These are phyloP conservation scores for Pleurotus djamor DNA, from an alignment of 768 basidiomycete species.

Conservation along the genomic window DNA sequence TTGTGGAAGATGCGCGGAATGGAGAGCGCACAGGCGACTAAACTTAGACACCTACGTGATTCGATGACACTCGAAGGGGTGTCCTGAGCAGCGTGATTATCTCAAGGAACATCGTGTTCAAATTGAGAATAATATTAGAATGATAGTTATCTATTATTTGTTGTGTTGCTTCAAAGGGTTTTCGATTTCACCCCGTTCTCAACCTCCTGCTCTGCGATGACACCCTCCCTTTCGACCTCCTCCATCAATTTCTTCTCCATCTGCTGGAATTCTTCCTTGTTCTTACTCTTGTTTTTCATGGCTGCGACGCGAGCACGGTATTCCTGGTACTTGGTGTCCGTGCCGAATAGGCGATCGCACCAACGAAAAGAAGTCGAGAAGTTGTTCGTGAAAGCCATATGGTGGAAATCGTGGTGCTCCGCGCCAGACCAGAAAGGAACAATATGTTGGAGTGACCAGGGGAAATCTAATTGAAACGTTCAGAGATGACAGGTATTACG, in stretches of 20 bases:
- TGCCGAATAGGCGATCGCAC: slow-evolving; percentile 89
- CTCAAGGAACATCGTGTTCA: too few species aligned
- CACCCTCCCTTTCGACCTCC: slow-evolving; percentile 74
- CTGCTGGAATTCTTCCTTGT: slow-evolving; percentile 47
- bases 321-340: slow-evolving; percentile 84
- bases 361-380: slow-evolving; percentile 93
- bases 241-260: slow-evolving; percentile 63
- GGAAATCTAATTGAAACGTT: slow-evolving; percentile 68
- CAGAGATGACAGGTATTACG: not conserved
- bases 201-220: slow-evolving; percentile 62
- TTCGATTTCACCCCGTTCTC: slow-evolving; percentile 14
- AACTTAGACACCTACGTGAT: too few species aligned
- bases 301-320: slow-evolving; percentile 69
- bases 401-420: slow-evolving; percentile 98
- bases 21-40: too few species aligned
- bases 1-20: too few species aligned
- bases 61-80: too few species aligned
- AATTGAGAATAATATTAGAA: not conserved
- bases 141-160: not conserved
- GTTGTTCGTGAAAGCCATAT: slow-evolving; percentile 95
- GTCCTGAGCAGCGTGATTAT: too few species aligned
- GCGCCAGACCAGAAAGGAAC: slow-evolving; percentile 97
- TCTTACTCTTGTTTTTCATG: slow-evolving; percentile 55
- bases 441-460: slow-evolving; percentile 92
- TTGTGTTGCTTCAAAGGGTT: not conserved